phyloP scores from a whole-genome alignment of 139 green algal species.

The Pleodorina starrii region DNA sequence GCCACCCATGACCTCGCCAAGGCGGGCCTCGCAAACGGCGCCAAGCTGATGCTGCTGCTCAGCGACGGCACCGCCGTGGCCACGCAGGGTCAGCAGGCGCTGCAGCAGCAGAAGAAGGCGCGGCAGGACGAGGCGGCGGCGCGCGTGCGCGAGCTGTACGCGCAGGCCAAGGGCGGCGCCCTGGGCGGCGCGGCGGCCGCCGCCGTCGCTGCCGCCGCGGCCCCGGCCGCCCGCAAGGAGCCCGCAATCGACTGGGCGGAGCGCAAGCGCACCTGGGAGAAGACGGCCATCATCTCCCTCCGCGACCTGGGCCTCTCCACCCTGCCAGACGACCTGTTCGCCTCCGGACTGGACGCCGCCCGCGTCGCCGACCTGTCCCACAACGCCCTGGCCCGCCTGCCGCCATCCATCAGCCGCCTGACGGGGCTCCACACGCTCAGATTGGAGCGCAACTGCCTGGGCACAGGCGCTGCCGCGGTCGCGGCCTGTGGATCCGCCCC shows the following conservation, averaged over 20 bases:
- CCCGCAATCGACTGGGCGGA: conserved; percentile 49
- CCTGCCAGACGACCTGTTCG: conserved; percentile 51
- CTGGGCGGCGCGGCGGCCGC: neutral
- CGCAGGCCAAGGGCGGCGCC: conserved; percentile 37
- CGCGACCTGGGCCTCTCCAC: conserved; percentile 63
- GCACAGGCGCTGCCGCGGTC: too few species aligned
- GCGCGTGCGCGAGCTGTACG: conserved; percentile 42
- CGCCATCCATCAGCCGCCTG: neutral
- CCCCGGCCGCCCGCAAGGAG: neutral
- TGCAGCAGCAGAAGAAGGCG: conserved; percentile 49
- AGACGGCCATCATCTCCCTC: conserved; percentile 72
- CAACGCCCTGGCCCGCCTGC: conserved; percentile 12
- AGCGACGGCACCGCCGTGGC: conserved; percentile 5
- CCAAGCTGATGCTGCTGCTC: conserved; percentile 83
- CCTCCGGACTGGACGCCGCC: neutral
- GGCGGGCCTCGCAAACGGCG: conserved; percentile 53
- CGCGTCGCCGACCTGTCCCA: conserved; percentile 38
- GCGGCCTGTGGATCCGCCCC: too few species aligned
- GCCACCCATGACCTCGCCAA: neutral
- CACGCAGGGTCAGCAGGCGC: conserved; percentile 54
- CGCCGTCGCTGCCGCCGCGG: neutral
- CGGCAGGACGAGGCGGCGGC: conserved; percentile 51
- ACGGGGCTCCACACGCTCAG: conserved; percentile 38
- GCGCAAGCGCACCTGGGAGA: conserved; percentile 64
- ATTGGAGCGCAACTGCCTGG: conserved; percentile 23